Evolutionary conservation across 2,329 filamentous ascomycete genomes (phyloP).

Genomic region (Calycina herbarum): DNA sequence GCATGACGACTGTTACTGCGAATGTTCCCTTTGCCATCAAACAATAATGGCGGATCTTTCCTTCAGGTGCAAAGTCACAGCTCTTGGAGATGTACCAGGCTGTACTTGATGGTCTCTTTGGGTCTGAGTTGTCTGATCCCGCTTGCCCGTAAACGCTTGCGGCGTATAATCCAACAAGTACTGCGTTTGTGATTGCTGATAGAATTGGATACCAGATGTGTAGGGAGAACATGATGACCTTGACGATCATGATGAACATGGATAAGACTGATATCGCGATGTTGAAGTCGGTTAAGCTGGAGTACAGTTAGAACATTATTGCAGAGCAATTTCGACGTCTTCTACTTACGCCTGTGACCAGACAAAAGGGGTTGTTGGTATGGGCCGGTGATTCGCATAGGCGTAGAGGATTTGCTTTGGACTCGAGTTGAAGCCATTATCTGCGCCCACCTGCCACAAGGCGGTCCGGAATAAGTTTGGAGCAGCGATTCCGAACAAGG

Average conservation of each 20-base stretch:
- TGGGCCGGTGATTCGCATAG: constrained; percentile 67
- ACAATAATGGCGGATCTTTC: constrained; percentile 59
- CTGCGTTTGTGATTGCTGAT: constrained; percentile 56
- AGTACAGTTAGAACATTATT: constrained; percentile 16
- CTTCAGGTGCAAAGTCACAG: constrained; percentile 60
- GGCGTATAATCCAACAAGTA: constrained; percentile 61
- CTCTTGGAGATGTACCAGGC: constrained; percentile 76
- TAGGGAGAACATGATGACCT: constrained; percentile 69
- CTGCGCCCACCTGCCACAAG: constrained; percentile 71
- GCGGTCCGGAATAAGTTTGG: constrained; percentile 71
- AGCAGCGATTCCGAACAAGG: constrained; percentile 71
- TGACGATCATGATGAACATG: constrained; percentile 73
- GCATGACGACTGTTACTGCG: constrained; percentile 63
- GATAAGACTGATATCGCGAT: constrained; percentile 74
- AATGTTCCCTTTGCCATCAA: constrained; percentile 67
- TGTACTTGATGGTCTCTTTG: constrained; percentile 57
- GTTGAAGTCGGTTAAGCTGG: constrained; percentile 72
- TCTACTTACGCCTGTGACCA: constrained; percentile 70
- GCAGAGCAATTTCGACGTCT: background rate
- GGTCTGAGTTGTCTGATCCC: constrained; percentile 70
- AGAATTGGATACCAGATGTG: constrained; percentile 69
- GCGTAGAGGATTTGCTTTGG: constrained; percentile 70
- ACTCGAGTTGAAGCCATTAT: constrained; percentile 72
- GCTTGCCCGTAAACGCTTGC: constrained; percentile 70
- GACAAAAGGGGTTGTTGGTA: constrained; percentile 64